phyloP scores from a whole-genome alignment of 495 filamentous ascomycete species.

The Hypoxylon fuscum region DNA sequence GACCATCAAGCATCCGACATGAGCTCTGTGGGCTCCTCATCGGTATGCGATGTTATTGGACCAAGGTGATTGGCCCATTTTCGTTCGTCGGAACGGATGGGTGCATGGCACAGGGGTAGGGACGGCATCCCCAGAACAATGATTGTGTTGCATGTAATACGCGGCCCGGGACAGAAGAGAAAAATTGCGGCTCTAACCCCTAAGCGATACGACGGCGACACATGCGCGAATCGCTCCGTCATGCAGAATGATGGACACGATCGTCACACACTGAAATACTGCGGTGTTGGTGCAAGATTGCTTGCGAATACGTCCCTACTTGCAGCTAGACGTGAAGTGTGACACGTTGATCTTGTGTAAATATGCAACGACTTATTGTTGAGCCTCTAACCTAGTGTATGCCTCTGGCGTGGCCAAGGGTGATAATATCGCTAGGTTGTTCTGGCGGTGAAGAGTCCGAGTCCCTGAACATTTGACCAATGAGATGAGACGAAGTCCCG shows the following conservation, averaged over 20 bases:
- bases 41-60: background rate
- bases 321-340: background rate
- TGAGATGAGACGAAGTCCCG: background rate
- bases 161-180: background rate
- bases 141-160: background rate
- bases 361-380: background rate
- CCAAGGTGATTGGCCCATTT: background rate
- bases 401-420: background rate
- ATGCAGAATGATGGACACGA: background rate
- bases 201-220: background rate
- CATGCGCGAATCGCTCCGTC: background rate
- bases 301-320: background rate
- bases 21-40: no score
- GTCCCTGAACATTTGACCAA: background rate
- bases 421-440: background rate
- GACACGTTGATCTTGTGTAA: background rate
- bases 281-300: background rate
- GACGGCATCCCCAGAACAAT: no score
- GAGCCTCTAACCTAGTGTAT: background rate
- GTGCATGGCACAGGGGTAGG: background rate
- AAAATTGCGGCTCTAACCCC: constrained; percentile 2
- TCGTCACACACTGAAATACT: background rate
- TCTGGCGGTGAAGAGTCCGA: background rate
- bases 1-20: background rate
- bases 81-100: background rate